Conservation (phyloP, 257 asterid species). For the Solanum bukasovii region DNA sequence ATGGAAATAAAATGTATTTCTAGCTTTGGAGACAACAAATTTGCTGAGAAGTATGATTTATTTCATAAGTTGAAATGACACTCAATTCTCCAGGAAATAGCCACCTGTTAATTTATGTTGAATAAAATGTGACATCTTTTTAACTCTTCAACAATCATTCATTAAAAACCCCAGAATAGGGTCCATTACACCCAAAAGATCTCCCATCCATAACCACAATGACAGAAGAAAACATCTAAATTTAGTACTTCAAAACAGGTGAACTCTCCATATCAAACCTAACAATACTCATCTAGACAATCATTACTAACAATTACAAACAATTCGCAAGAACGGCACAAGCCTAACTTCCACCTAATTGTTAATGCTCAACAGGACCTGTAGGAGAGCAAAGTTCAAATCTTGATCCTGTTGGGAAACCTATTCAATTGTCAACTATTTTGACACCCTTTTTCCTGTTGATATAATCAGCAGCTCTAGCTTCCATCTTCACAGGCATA, state of each 20-base stretch:
- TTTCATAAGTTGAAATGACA: not conserved
- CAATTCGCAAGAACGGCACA: not conserved
- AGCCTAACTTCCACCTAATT: not conserved
- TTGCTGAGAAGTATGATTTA: not conserved
- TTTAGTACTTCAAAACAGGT: not conserved
- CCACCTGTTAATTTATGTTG: too few species aligned
- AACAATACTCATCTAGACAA: not conserved
- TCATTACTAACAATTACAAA: not conserved
- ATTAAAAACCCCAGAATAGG: not conserved
- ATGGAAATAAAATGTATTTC: not conserved
- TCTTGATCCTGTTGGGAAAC: not conserved
- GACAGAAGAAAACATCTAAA: not conserved
- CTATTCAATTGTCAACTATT: not conserved
- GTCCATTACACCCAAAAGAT: not conserved
- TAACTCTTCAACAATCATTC: not conserved
- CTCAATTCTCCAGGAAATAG: not conserved
- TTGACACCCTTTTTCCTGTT: conserved; percentile 20
- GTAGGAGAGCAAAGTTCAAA: not conserved
- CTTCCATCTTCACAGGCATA: conserved; percentile 49
- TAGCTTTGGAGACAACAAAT: not conserved
- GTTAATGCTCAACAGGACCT: not conserved
- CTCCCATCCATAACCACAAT: not conserved
- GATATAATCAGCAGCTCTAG: conserved; percentile 8
- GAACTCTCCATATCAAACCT: not conserved
- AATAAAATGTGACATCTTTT: not conserved